These are phyloP conservation scores for Podospora bellae-mahoneyi DNA, from an alignment of 495 filamentous ascomycete genomes.

Conservation along the genomic window DNA sequence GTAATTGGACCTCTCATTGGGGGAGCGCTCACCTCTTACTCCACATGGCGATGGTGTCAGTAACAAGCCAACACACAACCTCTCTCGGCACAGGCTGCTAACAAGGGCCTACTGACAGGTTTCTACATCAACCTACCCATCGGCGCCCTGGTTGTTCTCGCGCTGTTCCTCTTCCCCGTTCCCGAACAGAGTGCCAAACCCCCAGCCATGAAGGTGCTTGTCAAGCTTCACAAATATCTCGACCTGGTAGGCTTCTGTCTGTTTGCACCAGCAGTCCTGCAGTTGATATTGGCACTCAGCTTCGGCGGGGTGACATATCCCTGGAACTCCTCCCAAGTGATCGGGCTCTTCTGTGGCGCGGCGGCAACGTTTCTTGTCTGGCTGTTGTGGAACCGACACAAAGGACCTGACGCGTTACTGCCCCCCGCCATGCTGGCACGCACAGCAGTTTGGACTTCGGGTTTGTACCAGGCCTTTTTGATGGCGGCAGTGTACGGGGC, in stretches of 20 bases:
- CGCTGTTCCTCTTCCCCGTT: neutral
- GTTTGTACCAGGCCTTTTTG: conserved; percentile 46
- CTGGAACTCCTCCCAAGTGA: neutral
- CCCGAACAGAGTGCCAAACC: neutral
- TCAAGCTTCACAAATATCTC: neutral
- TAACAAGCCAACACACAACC: neutral
- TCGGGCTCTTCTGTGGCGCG: neutral
- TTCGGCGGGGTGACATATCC: neutral
- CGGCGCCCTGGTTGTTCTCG: neutral
- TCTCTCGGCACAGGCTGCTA: neutral
- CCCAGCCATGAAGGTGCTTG: neutral
- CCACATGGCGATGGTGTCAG: neutral
- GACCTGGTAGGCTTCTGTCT: neutral
- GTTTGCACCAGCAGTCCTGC: neutral
- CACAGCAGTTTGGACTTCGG: conserved; percentile 48
- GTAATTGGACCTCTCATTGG: neutral
- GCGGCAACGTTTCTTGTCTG: neutral
- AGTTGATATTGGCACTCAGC: neutral
- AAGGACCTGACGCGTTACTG: neutral
- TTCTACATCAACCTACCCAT: neutral
- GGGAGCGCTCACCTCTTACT: neutral
- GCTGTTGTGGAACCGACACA: neutral
- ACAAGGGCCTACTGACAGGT: neutral
- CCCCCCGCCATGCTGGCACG: neutral
- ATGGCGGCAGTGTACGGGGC: conserved; percentile 46